These are phyloP conservation scores for Naematelia encephala DNA, from an alignment of 768 basidiomycete species.

Conservation along the genomic window DNA sequence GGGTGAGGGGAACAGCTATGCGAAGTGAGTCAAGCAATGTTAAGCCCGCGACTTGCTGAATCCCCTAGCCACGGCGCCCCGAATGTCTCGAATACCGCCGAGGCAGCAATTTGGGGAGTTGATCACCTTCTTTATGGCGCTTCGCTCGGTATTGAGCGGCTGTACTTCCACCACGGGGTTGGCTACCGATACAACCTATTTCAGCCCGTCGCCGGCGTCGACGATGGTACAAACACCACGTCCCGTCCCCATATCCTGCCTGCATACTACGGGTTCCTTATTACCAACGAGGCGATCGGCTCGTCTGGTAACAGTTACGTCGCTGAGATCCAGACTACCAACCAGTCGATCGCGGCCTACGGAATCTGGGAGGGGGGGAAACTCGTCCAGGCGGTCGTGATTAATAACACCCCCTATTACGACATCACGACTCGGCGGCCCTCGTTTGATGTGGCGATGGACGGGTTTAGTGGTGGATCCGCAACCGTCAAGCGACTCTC, in stretches of 20 bases:
- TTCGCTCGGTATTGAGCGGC: constrained; percentile 17
- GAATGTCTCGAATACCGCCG: constrained; percentile 18
- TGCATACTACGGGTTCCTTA: constrained; percentile 20
- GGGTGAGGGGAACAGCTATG: constrained; percentile 23
- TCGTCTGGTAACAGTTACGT: constrained; percentile 15
- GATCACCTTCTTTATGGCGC: constrained; percentile 24
- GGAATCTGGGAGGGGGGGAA: constrained; percentile 14
- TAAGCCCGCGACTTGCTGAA: neutral
- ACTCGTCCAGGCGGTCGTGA: constrained; percentile 14
- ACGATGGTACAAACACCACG: constrained; percentile 11
- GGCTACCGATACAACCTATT: constrained; percentile 23
- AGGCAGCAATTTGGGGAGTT: constrained; percentile 30
- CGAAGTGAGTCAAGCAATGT: constrained; percentile 18
- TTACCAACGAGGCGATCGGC: constrained; percentile 27
- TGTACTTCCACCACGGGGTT: constrained; percentile 27
- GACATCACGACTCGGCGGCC: no score
- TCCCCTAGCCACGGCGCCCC: constrained; percentile 21
- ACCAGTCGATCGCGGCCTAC: constrained; percentile 11
- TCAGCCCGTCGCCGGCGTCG: constrained; percentile 16
- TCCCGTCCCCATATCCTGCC: constrained; percentile 24
- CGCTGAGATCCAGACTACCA: constrained; percentile 14
- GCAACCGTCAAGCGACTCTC: no score
- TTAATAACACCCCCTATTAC: no score
- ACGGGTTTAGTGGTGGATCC: no score
- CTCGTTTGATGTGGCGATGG: no score